Base-by-base conservation (phyloP, 345 rosid genomes). In the Lenwebbia sp. region DNA sequence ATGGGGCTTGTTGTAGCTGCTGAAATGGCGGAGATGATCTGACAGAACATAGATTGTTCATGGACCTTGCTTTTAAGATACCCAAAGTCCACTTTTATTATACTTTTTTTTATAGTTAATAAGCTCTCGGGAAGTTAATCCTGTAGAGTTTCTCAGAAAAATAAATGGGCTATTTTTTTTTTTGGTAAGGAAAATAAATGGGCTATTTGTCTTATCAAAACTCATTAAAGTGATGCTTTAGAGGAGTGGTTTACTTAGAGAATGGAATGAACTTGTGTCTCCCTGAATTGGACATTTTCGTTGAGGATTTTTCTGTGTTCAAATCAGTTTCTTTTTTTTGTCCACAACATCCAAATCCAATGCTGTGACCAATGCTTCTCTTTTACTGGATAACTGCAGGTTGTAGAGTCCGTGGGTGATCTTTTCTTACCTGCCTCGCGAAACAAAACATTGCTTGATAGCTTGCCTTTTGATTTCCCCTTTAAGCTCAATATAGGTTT, bases 401-500 rank as follows among this genome's bases (percentile, higher is more conserved):
- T 83, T 65, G 25, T 82, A 85, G 85, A 54, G 74, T 70, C 83
- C 62, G 54, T 53, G 54, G 83, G 83, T 85, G 87, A 85, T 62
- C n/a, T 40, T 85, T 55, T 87, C 40, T 30, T 82, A 74, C 82
- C 84, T 83, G 22, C 52, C 86, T 28, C 37, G 74, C 82, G 51
- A 54, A 60, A 54, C 82, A 47, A 53, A 60, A 85, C 40, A 40
- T 60, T 30, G 23, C 51, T 21, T 51, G 85, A 84, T 81, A 17
- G 86, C 86, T 87, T 87, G 74, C 49, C 83, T 30, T 87, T 47
- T 84, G 76, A 57, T 50, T 76, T 75, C 33, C 70, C 33, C 26
- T 82, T 23, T 82, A 85, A 85, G 83, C 83, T 53, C 89, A 87
- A 26, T 75, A 83, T 82, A 87, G 87, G 83, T 87, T 58, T 82